Evolutionary conservation across 164 flowering plant species (phyloP).

Genomic region (Nelumbo lutea): DNA sequence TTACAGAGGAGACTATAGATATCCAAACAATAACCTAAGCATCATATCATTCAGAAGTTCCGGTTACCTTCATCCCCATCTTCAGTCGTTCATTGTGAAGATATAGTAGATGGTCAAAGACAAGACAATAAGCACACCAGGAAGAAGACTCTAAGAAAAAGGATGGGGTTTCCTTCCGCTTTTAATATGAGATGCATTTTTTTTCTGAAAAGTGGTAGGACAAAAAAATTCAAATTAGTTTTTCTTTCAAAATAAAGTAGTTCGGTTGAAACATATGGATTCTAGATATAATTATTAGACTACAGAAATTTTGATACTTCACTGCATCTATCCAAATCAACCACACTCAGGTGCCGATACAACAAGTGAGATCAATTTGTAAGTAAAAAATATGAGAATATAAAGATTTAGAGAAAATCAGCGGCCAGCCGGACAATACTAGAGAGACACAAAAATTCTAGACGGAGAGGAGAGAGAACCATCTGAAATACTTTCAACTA

Average conservation of each 20-base stretch:
- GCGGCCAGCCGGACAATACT: background rate
- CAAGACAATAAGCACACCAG: no score
- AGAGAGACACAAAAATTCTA: background rate
- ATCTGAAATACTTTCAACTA: background rate
- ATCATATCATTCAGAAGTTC: no score
- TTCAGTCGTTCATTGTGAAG: no score
- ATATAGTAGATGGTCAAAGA: no score
- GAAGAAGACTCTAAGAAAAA: no score
- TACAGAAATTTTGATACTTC: background rate
- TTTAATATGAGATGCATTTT: no score
- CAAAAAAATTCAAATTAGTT: no score
- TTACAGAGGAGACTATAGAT: no score
- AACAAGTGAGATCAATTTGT: background rate
- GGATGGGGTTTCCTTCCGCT: no score
- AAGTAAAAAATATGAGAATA: background rate
- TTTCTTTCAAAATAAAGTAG: background rate
- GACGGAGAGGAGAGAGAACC: background rate
- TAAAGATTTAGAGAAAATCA: background rate
- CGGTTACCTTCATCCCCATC: no score
- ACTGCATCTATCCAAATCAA: background rate
- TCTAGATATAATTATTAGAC: background rate
- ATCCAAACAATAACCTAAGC: no score
- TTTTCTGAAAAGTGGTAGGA: no score
- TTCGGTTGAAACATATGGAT: background rate
- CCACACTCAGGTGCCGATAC: background rate